These are phyloP conservation scores for Apiospora phragmitis DNA, from an alignment of 2,329 filamentous ascomycete genomes.

Conservation along the genomic window DNA sequence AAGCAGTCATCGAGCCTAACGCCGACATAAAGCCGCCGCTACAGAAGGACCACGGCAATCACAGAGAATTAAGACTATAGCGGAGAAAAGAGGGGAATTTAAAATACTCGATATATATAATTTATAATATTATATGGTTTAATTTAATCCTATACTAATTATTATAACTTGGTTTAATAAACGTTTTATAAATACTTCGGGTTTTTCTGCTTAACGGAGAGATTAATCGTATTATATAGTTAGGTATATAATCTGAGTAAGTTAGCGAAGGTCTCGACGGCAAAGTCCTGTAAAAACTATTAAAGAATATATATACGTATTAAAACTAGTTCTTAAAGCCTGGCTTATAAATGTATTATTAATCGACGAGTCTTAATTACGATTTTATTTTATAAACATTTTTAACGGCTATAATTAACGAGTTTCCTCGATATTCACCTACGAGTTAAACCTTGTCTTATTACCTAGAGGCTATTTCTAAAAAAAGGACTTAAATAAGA, in stretches of 20 bases:
- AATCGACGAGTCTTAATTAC: neutral
- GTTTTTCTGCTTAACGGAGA: neutral
- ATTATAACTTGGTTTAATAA: neutral
- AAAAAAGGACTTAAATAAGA: neutral
- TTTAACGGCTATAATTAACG: neutral
- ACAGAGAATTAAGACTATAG: neutral
- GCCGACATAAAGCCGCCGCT: neutral
- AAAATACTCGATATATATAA: neutral
- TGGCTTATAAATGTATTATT: neutral
- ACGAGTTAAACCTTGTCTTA: neutral
- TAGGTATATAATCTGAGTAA: neutral
- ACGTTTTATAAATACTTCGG: neutral
- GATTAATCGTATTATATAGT: neutral
- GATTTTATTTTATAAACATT: neutral
- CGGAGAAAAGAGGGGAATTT: neutral
- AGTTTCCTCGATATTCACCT: neutral
- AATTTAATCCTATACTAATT: neutral
- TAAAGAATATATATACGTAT: neutral
- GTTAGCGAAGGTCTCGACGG: neutral
- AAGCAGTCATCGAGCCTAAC: neutral
- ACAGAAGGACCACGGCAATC: neutral
- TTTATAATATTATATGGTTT: neutral
- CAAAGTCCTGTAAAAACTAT: neutral
- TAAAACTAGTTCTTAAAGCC: neutral
- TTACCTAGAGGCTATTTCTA: neutral